Base-by-base conservation (phyloP, 306 rosid species). In the Sesbania bispinosa region DNA sequence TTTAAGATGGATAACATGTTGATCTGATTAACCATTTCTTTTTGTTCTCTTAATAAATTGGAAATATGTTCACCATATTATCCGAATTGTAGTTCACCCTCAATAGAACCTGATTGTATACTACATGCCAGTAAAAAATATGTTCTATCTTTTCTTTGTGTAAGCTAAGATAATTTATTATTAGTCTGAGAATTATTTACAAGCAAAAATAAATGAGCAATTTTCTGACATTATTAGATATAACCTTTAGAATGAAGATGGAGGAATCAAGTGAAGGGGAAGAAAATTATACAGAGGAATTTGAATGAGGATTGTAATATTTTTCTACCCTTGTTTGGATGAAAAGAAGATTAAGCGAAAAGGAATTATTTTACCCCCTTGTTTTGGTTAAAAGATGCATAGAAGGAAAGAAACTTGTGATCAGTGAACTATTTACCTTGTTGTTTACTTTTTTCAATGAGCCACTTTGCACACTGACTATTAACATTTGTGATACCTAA, bases 371-470 rank as follows among this genome's bases (percentile, higher is more conserved):
- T 47, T 21, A 23, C 11, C 67, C 58, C 61, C 6, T 45, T 35
- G 64, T 33, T 65, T 65, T 65, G 64, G 9, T 36, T 18, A 26
- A 9, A 43, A 23, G n/a, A 64, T 32, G 30, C 11, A 11, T 18
- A 29, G 21, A 48, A 13, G 55, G 63, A 69, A 69, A 21, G 24
- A 63, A 51, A 62, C 30, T 5, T 35, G 42, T 51, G 67, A 14
- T 24, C 4, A 1, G 24, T 32, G 69, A 74, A 50, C 73, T 60
- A 7, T 41, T 60, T 45, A 20, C 26, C 61, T 18, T 42, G 29
- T 41, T 55, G 39, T 30, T 62, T 39, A n/a, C 69, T 27, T 47
- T 62, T 75, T 75, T 48, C n/a, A 16, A 38, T 0, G 32, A 70
- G 55, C 27, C 32, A 10, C n/a, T 23, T 18, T 58, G 61, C 36